phyloP scores from a whole-genome alignment of 2,329 filamentous ascomycete genomes.

The Fusarium abutilonis region DNA sequence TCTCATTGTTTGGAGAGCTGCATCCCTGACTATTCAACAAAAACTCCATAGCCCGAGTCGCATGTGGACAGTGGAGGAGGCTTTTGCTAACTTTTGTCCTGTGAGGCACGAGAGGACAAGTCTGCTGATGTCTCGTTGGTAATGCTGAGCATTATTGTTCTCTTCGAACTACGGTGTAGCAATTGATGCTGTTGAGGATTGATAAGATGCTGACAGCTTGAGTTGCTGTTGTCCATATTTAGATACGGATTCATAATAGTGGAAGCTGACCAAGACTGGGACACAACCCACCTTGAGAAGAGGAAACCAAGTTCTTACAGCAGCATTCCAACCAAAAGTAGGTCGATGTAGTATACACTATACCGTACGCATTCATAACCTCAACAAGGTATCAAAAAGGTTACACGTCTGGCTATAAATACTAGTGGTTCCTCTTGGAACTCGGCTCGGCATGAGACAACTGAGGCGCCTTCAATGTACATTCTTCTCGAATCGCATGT shows the following conservation, averaged over 20 bases:
- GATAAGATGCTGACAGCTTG: constrained; percentile 7
- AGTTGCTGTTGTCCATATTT: neutral
- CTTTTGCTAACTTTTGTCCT: constrained; percentile 10
- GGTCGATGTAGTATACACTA: neutral
- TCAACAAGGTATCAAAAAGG: neutral
- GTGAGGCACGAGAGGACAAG: neutral
- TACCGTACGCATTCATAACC: neutral
- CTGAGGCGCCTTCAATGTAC: neutral
- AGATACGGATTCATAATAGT: constrained; percentile 8
- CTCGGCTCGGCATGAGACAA: neutral
- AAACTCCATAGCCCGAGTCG: neutral
- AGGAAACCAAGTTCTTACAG: constrained; percentile 8
- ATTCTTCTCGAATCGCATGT: too few relatives aligned
- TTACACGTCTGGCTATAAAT: neutral
- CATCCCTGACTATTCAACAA: constrained; percentile 12
- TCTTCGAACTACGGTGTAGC: neutral
- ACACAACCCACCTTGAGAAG: neutral
- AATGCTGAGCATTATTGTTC: neutral
- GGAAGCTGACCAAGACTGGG: constrained; percentile 8
- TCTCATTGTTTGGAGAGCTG: constrained; percentile 5
- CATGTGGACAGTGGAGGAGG: constrained; percentile 3
- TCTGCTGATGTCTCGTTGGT: neutral
- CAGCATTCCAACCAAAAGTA: neutral
- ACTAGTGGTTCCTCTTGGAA: neutral
- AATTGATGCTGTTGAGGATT: neutral